phyloP scores from a whole-genome alignment of 768 basidiomycete species.

The Baorangia bicolor region DNA sequence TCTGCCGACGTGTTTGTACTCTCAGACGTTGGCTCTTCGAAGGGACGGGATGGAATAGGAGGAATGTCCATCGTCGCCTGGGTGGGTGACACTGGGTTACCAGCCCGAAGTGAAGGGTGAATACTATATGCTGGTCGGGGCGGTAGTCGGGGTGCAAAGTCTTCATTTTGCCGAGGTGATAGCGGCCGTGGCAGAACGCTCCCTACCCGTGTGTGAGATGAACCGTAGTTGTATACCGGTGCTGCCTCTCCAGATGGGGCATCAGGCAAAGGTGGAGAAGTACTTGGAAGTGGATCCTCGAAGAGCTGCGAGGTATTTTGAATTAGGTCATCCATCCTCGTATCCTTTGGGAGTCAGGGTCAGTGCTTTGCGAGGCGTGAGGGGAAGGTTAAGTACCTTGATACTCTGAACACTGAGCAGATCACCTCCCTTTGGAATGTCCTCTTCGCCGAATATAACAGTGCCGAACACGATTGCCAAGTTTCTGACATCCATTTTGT shows the following conservation, averaged over 20 bases:
- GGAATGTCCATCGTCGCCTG: slow-evolving; percentile 37
- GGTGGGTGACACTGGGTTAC: slow-evolving; percentile 47
- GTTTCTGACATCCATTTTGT: slow-evolving; percentile 95
- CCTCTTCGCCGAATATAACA: slow-evolving; percentile 91
- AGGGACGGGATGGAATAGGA: slow-evolving; percentile 27
- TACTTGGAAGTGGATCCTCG: slow-evolving; percentile 47
- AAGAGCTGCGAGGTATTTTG: slow-evolving; percentile 65
- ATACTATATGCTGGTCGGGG: slow-evolving; percentile 70
- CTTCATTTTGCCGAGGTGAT: slow-evolving; percentile 43
- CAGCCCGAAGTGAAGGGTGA: slow-evolving; percentile 66
- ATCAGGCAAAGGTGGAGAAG: slow-evolving; percentile 71
- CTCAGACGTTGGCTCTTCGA: slow-evolving; percentile 22
- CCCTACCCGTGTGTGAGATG: slow-evolving; percentile 64
- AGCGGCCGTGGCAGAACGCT: slow-evolving; percentile 38
- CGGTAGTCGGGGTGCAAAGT: slow-evolving; percentile 74
- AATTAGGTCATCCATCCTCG: slow-evolving; percentile 86
- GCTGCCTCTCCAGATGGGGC: slow-evolving; percentile 65
- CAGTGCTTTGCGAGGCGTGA: slow-evolving; percentile 33
- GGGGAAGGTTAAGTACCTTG: slow-evolving; percentile 54
- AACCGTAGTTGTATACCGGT: slow-evolving; percentile 61
- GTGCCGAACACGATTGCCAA: slow-evolving; percentile 87
- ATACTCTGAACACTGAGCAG: slow-evolving; percentile 69
- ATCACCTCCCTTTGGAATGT: slow-evolving; percentile 76
- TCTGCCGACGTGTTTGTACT: slow-evolving; percentile 4
- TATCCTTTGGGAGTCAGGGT: slow-evolving; percentile 43